Percentiles rank a stretch among this genome's conserved stretches.
phyloP scores from a whole-genome alignment of 2,329 filamentous ascomycete genomes.

The Raffaelea ambrosiae region DNA sequence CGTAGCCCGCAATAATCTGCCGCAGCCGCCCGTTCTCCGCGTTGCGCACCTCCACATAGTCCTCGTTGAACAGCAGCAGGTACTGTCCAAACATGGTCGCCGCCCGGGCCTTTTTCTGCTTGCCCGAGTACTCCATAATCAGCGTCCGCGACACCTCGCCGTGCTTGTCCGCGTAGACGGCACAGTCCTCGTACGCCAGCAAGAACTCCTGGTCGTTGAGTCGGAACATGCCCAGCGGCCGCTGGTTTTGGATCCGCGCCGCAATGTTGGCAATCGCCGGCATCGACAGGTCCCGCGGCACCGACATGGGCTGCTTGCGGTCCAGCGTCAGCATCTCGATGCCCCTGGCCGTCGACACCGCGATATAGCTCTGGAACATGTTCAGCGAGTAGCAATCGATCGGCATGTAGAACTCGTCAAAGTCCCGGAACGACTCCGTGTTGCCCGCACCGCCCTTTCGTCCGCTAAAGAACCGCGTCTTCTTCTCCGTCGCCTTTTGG shows the following conservation, averaged over 20 bases:
- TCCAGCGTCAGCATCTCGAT: constrained; percentile 95
- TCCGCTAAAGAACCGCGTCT: constrained; percentile 55
- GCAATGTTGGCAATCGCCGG: constrained; percentile 79
- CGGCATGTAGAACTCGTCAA: constrained; percentile 97
- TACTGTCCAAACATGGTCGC: constrained; percentile 90
- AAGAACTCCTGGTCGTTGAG: constrained; percentile 89
- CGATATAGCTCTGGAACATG: constrained; percentile 89
- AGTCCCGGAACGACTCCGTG: constrained; percentile 95
- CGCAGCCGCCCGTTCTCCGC: constrained; percentile 89
- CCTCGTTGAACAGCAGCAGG: constrained; percentile 84
- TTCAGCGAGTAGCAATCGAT: constrained; percentile 93
- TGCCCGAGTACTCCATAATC: constrained; percentile 98
- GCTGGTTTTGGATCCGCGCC: constrained; percentile 70
- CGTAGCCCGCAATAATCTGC: constrained; percentile 87
- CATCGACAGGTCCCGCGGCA: constrained; percentile 70
- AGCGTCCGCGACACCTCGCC: constrained; percentile 89
- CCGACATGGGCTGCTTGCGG: constrained; percentile 91
- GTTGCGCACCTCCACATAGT: constrained; percentile 95
- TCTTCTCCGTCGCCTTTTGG: constrained; percentile 83
- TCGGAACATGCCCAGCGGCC: constrained; percentile 91
- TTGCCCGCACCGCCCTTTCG: constrained; percentile 55
- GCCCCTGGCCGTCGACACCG: constrained; percentile 82
- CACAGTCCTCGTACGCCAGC: constrained; percentile 89
- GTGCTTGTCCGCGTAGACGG: constrained; percentile 96
- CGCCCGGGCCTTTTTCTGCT: constrained; percentile 64